Base-by-base conservation (phyloP, 1,284 basidiomycete species). In the Moesziomyces antarcticus region DNA sequence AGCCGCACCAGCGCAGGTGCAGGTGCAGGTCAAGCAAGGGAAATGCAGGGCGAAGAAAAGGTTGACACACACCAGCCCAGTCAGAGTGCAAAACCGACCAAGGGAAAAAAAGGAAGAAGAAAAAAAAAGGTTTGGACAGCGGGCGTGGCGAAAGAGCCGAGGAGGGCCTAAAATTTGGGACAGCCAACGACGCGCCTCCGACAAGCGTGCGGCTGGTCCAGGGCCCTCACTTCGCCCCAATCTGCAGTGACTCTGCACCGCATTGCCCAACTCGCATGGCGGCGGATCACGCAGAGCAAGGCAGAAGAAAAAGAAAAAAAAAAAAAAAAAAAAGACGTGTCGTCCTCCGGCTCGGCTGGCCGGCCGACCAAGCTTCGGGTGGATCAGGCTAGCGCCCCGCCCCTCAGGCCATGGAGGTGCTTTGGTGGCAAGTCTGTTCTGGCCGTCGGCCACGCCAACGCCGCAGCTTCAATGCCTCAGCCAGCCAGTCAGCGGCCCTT, bases 41-140 rank as follows among this genome's bases (percentile, higher is more conserved):
- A 50, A 37, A 33, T 42, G 50, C 55, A 40, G 33, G 65, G 50
- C 54, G 61, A 64, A 54, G 47, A 62, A 46, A 27, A 40, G 20
- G 21, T 35, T 25, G 37, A 47, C 21, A 47, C 55, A 47, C 14
- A 14, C 27, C 41, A 51, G 24, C 20, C 40, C 27, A 40, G 22
- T 40, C 35, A 54, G 24, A 54, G 33, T 54, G 37, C 43, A n/a
- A 47, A 47, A 47, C 16, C 43, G 48, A 40, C 20, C 43, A 30
- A 50, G 35, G 20, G 35, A 40, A 27, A 44, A 57, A 35, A 51
- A n/a, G n/a, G 47, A 37, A 33, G 37, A 40, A 22, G 13, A 50
- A n/a, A 30, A 50, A 22, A 20, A 25, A 50, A 45, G 16, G 35
- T 37, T 37, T 37, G 35, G 35, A 37, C 35, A 22, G 27, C 30